Conservation (phyloP, 2,329 filamentous ascomycete genomes). For the Epichloe aotearoae region DNA sequence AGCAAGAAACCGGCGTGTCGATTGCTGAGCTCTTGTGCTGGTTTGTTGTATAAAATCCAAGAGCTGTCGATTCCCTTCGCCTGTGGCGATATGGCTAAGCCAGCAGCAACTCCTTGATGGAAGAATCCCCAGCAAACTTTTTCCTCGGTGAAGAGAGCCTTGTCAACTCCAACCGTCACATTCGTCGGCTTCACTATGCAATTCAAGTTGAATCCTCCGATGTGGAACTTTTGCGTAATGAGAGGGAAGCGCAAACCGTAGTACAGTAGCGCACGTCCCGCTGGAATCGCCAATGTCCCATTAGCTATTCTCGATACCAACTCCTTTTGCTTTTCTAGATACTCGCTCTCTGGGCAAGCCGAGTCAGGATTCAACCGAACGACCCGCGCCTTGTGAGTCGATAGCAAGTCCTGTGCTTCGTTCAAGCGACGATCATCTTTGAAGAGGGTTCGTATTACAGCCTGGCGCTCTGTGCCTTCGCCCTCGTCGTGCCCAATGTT, state of each 20-base stretch:
- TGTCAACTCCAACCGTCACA: slow-evolving; percentile 86
- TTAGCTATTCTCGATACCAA: slow-evolving; percentile 76
- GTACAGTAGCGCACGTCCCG: slow-evolving; percentile 76
- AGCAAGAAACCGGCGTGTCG: slow-evolving; percentile 91
- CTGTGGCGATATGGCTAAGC: slow-evolving; percentile 75
- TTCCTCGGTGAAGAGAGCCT: slow-evolving; percentile 77
- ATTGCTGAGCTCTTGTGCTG: slow-evolving; percentile 72
- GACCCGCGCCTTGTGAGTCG: slow-evolving; percentile 66
- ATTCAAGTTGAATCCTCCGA: slow-evolving; percentile 81
- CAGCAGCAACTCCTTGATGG: slow-evolving; percentile 88
- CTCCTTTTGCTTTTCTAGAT: slow-evolving; percentile 85
- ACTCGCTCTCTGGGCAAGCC: slow-evolving; percentile 71
- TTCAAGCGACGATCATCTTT: slow-evolving; percentile 79
- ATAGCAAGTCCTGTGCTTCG: slow-evolving; percentile 75
- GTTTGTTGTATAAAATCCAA: slow-evolving; percentile 98
- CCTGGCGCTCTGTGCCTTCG: slow-evolving; percentile 70
- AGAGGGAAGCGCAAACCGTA: slow-evolving; percentile 80
- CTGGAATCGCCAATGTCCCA: slow-evolving; percentile 76
- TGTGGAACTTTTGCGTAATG: slow-evolving; percentile 80
- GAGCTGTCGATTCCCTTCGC: slow-evolving; percentile 94
- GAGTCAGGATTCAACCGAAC: slow-evolving; percentile 65
- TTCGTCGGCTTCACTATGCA: slow-evolving; percentile 87
- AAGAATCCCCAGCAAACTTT: slow-evolving; percentile 99
- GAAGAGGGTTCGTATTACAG: slow-evolving; percentile 77
- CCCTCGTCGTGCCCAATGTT: slow-evolving; percentile 58